Conservation (phyloP, 1,284 basidiomycete species). For the Cryptococcus hybrid region DNA sequence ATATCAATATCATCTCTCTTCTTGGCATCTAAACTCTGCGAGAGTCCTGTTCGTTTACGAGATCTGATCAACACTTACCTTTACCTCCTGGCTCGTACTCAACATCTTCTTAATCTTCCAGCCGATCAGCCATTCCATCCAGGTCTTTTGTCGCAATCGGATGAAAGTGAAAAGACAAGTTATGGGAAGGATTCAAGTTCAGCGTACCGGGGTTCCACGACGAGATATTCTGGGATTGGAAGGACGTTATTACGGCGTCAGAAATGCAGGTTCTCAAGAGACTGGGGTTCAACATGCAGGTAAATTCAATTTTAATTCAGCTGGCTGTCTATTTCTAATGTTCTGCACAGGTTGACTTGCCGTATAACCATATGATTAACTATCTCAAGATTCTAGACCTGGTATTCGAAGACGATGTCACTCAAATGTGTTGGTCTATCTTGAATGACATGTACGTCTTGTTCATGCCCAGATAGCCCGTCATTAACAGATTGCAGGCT, state of each 20-base stretch:
- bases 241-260: constrained; percentile 73
- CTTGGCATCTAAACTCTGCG: constrained; percentile 93
- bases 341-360: constrained; percentile 69
- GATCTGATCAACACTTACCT: constrained; percentile 95
- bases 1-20: constrained; percentile 90
- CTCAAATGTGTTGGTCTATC: constrained; percentile 79
- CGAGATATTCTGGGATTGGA: constrained; percentile 49
- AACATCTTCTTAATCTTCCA: constrained; percentile 38
- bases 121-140: constrained; percentile 9
- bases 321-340: constrained; percentile 5
- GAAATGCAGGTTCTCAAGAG: constrained; percentile 99
- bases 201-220: constrained; percentile 41
- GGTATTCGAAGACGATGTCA: constrained; percentile 62
- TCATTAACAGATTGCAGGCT: constrained; percentile 55
- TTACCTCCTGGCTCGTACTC: constrained; percentile 56
- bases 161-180: not conserved
- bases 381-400: constrained; percentile 89
- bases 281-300: constrained; percentile 75
- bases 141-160: not conserved
- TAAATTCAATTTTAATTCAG: constrained; percentile 7
- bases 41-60: constrained; percentile 84
- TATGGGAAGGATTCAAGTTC: constrained; percentile 39
- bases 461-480: not conserved
- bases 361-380: constrained; percentile 93
- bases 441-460: constrained; percentile 74